Evolutionary conservation across 2,329 filamentous ascomycete species (phyloP).

Genomic region (Beauveria scarabaeidicola): DNA sequence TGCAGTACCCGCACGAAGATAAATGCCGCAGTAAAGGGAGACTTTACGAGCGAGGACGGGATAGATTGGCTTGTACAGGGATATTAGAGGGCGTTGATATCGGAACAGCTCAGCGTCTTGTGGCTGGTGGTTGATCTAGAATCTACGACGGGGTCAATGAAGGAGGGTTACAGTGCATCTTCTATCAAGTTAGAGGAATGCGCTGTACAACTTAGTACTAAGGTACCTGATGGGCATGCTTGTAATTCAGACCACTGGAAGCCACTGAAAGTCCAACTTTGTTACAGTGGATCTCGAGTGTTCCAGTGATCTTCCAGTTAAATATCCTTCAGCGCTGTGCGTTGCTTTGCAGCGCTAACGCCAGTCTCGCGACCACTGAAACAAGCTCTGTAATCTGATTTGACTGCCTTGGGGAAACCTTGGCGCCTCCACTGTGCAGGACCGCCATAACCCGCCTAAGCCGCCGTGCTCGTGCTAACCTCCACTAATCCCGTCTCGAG

Average conservation of each 20-base stretch:
- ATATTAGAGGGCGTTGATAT: too few species aligned
- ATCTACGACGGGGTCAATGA: not conserved
- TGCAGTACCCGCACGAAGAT: not conserved
- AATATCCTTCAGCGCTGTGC: not conserved
- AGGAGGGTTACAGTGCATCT: not conserved
- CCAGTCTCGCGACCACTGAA: not conserved
- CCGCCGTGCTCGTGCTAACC: not conserved
- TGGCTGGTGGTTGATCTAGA: not conserved
- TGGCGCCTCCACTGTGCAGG: not conserved
- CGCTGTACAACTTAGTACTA: not conserved
- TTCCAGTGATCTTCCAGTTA: not conserved
- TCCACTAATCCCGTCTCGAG: not conserved
- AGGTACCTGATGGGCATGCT: too few species aligned
- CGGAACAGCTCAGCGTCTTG: too few species aligned
- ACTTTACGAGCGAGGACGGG: not conserved
- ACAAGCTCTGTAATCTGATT: not conserved
- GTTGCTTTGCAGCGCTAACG: not conserved
- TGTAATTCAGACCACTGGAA: not conserved
- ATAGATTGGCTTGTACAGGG: too few species aligned
- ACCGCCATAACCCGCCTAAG: not conserved
- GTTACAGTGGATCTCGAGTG: too few species aligned
- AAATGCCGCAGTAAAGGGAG: conserved; percentile 5
- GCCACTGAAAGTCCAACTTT: too few species aligned
- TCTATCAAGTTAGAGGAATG: not conserved
- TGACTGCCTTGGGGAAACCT: not conserved